Evolutionary conservation across 2,329 filamentous ascomycete species (phyloP).

Genomic region (Hypoxylon sp.): DNA sequence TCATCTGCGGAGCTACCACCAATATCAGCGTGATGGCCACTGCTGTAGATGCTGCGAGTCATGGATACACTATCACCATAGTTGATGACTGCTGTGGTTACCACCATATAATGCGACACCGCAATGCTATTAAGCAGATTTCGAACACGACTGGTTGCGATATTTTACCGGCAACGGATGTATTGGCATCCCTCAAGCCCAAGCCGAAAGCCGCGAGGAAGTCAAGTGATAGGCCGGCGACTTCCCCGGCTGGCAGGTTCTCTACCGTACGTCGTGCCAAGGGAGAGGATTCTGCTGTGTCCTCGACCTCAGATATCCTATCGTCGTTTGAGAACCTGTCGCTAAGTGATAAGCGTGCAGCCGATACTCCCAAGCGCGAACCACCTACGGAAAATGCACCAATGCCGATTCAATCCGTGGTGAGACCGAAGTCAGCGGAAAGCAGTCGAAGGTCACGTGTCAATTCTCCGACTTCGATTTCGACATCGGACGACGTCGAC

Average conservation of each 20-base stretch:
- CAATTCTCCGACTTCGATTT: slow-evolving; percentile 5
- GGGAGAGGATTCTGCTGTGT: slow-evolving; percentile 40
- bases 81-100: slow-evolving; percentile 92
- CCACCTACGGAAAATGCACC: slow-evolving; percentile 43
- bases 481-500: slow-evolving; percentile 19
- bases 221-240: slow-evolving; percentile 34
- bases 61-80: slow-evolving; percentile 89
- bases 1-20: slow-evolving; percentile 86
- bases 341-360: slow-evolving; percentile 53
- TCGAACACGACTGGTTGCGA: slow-evolving; percentile 81
- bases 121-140: slow-evolving; percentile 78
- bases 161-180: slow-evolving; percentile 70
- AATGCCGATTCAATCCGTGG: slow-evolving; percentile 50
- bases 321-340: slow-evolving; percentile 57
- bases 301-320: slow-evolving; percentile 50
- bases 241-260: slow-evolving; percentile 42
- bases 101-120: slow-evolving; percentile 77
- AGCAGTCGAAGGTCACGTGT: slow-evolving; percentile 34
- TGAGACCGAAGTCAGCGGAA: slow-evolving; percentile 40
- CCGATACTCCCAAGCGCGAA: slow-evolving; percentile 47
- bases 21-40: slow-evolving; percentile 94
- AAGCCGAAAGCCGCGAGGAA: slow-evolving; percentile 44
- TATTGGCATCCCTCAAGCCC: slow-evolving; percentile 62
- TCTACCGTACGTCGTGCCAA: slow-evolving; percentile 52
- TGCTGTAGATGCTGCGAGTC: slow-evolving; percentile 87